Conservation (phyloP, 352 stramenopile species). For the Pythium periplocum region DNA sequence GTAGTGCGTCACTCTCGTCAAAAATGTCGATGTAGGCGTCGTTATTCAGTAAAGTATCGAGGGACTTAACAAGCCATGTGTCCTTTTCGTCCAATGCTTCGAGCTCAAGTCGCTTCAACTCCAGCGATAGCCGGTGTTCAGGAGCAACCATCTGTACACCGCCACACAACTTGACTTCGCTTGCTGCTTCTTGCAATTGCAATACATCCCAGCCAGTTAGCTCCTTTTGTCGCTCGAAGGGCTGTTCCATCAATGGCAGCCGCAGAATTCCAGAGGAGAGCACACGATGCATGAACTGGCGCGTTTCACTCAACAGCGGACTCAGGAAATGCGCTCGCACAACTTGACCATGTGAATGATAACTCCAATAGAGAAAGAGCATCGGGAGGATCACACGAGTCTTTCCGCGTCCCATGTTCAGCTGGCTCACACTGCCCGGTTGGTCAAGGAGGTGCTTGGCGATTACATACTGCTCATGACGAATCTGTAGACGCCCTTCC, state of each 20-base stretch:
- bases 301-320: constrained; percentile 55
- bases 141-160: constrained; percentile 73
- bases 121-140: constrained; percentile 84
- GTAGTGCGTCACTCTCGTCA: constrained; percentile 84
- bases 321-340: constrained; percentile 61
- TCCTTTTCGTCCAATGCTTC: constrained; percentile 9
- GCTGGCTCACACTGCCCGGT: constrained; percentile 62
- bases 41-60: constrained; percentile 41
- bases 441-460: constrained; percentile 66
- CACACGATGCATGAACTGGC: constrained; percentile 55
- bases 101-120: constrained; percentile 72
- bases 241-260: constrained; percentile 49
- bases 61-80: constrained; percentile 7
- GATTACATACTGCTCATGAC: constrained; percentile 74
- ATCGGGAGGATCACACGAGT: constrained; percentile 87
- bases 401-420: constrained; percentile 89
- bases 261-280: constrained; percentile 37
- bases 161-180: constrained; percentile 29
- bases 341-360: constrained; percentile 14
- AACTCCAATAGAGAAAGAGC: constrained; percentile 70
- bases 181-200: constrained; percentile 29
- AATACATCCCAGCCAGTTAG: constrained; percentile 20
- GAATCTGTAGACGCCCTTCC: constrained; percentile 74
- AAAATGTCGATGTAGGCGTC: constrained; percentile 73
- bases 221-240: constrained; percentile 60